Conservation (phyloP, 768 basidiomycete genomes). For the Amanita polypyramis region DNA sequence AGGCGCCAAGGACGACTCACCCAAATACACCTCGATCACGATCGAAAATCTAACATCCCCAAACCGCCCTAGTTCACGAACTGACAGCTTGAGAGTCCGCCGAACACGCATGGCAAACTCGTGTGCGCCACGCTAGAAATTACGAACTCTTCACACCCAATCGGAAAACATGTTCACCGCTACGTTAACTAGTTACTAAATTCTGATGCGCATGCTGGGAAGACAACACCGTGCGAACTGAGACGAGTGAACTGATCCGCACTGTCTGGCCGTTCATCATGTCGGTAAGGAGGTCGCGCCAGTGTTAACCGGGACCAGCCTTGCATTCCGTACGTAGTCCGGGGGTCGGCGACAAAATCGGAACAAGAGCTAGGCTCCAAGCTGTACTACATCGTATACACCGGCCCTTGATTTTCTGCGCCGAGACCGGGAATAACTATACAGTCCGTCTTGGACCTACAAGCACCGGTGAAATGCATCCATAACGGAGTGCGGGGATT, state of each 20-base stretch:
- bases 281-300: background rate
- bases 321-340: background rate
- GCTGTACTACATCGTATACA: background rate
- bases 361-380: background rate
- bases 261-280: background rate
- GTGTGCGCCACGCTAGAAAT: background rate
- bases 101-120: background rate
- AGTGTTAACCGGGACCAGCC: too few relatives aligned
- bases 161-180: background rate
- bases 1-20: background rate
- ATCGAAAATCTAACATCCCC: slow-evolving; percentile 4
- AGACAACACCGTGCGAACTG: background rate
- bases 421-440: too few relatives aligned
- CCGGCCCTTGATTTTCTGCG: background rate
- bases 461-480: background rate
- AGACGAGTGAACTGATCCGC: slow-evolving; percentile 1
- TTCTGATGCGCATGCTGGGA: background rate
- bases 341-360: background rate
- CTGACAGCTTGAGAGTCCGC: background rate
- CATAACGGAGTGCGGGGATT: background rate
- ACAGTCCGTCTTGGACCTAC: background rate
- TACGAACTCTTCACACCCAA: background rate
- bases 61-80: background rate
- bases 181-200: background rate
- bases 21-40: background rate